Conservation (phyloP, 805 yeast species). For the Schizosaccharomyces lindneri region DNA sequence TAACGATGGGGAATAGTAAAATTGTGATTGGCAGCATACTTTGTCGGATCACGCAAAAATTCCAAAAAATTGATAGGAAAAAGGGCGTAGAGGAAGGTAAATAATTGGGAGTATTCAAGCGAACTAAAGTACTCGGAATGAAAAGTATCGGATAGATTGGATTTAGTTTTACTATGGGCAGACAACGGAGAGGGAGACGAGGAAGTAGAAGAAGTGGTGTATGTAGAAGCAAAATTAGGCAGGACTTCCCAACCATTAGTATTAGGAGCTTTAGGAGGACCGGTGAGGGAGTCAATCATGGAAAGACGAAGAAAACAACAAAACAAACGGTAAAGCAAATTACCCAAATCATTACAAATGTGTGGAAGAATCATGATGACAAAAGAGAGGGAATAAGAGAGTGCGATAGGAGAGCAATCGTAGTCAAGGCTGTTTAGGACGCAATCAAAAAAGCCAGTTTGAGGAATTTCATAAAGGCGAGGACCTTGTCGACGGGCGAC, state of each 20-base stretch:
- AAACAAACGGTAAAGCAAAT: background rate
- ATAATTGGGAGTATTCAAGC: conserved; percentile 10
- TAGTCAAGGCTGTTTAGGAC: background rate
- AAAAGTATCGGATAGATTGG: background rate
- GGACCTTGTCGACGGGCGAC: background rate
- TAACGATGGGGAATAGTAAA: conserved; percentile 11
- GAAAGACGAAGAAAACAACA: background rate
- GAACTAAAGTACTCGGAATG: background rate
- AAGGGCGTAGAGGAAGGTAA: conserved; percentile 29
- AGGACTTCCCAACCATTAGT: background rate
- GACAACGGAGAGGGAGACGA: background rate
- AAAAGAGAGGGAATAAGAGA: background rate
- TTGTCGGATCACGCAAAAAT: conserved; percentile 21
- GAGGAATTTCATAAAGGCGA: background rate
- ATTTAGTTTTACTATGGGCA: background rate
- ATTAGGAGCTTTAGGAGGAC: background rate
- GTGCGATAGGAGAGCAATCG: background rate
- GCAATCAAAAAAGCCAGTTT: background rate
- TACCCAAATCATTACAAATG: background rate
- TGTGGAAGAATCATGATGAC: background rate
- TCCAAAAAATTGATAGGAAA: conserved; percentile 26
- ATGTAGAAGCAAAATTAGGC: background rate
- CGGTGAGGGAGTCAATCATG: background rate
- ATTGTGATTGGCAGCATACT: conserved; percentile 12
- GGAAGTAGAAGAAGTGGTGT: background rate